Conservation (phyloP, 441 rosid species). For the Aquilaria agallochum region DNA sequence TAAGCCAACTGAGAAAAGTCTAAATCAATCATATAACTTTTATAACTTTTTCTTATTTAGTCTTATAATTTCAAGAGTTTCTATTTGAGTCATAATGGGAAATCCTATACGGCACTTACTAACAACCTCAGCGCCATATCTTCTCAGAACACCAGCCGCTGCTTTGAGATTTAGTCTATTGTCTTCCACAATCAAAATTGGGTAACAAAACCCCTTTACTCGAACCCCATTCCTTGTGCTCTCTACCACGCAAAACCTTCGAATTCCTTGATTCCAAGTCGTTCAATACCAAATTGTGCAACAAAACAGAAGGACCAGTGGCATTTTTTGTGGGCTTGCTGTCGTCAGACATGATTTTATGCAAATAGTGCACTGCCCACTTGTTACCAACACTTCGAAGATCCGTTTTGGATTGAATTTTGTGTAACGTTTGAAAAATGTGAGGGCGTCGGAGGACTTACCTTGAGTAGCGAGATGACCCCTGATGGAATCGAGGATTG, state of each 20-base stretch:
- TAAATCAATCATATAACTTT: too few relatives aligned
- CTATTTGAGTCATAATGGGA: too few relatives aligned
- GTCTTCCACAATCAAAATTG: too few relatives aligned
- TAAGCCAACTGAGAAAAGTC: too few relatives aligned
- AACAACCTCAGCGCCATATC: too few relatives aligned
- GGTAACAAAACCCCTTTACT: conserved; percentile 64
- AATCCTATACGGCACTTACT: too few relatives aligned
- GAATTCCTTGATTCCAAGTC: conserved; percentile 26
- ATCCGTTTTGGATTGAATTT: conserved; percentile 71
- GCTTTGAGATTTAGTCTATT: too few relatives aligned
- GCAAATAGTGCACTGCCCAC: conserved; percentile 84
- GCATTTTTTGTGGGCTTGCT: conserved; percentile 32
- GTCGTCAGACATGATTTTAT: conserved; percentile 71
- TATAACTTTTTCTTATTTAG: too few relatives aligned
- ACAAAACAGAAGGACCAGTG: conserved; percentile 35
- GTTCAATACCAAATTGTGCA: conserved; percentile 51
- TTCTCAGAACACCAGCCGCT: too few relatives aligned
- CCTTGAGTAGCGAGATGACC: conserved; percentile 81
- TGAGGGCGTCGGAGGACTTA: conserved; percentile 82
- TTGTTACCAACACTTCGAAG: conserved; percentile 83
- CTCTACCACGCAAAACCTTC: conserved; percentile 24
- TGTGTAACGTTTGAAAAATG: conserved; percentile 72
- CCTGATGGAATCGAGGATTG: conserved; percentile 33
- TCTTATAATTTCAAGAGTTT: too few relatives aligned
- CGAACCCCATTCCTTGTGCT: conserved; percentile 38